Percentiles rank a stretch among this genome's conserved stretches.
phyloP scores from a whole-genome alignment of 2,329 filamentous ascomycete genomes.

The Pyricularia pennisetigena region DNA sequence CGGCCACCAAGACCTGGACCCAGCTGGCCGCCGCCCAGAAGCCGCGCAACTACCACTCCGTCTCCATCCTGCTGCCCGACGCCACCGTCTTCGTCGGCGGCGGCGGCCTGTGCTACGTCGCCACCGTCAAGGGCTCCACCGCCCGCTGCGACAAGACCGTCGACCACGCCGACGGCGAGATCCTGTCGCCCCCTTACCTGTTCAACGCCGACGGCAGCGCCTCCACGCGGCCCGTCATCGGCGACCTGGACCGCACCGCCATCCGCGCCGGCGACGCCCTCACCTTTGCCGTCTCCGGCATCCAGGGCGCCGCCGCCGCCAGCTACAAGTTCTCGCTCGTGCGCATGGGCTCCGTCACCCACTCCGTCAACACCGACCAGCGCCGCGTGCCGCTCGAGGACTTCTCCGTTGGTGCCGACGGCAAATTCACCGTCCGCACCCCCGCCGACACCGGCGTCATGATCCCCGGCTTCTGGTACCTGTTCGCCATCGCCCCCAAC shows the following conservation, averaged over 20 bases:
- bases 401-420: conserved; percentile 13
- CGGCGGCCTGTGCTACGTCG: conserved; percentile 30
- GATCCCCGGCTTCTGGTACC: conserved; percentile 42
- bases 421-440: conserved; percentile 14
- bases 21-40: conserved; percentile 19
- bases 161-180: conserved; percentile 40
- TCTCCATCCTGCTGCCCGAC: conserved; percentile 32
- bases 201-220: conserved; percentile 18
- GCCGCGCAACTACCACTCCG: conserved; percentile 31
- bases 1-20: conserved; percentile 22
- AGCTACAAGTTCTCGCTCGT: conserved; percentile 16
- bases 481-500: conserved; percentile 36
- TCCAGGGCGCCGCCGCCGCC: background rate
- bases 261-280: background rate
- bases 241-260: conserved; percentile 4
- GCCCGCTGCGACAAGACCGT: conserved; percentile 18
- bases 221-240: conserved; percentile 28
- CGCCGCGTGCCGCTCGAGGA: conserved; percentile 35
- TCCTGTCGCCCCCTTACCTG: conserved; percentile 41
- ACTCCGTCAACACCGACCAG: conserved; percentile 49
- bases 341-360: conserved; percentile 38
- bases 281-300: background rate
- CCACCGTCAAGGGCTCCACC: conserved; percentile 15
- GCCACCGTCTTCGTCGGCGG: conserved; percentile 35
- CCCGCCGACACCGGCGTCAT: conserved; percentile 37